Percentiles rank a stretch among this genome's conserved stretches.
Evolutionary conservation across 2,329 filamentous ascomycete genomes (phyloP).

Genomic region (Arthrobotrys sinensis): DNA sequence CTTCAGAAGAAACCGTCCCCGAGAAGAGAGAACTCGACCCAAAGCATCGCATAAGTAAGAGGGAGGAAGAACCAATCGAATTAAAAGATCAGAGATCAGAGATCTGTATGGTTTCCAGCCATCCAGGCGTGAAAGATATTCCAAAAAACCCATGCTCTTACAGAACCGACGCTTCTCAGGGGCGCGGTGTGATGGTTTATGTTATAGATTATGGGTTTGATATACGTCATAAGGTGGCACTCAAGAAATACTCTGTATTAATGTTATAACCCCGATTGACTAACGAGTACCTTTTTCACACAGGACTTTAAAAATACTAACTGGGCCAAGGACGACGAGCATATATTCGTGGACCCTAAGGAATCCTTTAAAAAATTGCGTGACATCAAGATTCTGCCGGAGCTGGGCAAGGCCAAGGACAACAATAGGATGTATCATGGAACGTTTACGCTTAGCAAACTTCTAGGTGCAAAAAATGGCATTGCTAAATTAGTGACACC

Average conservation of each 20-base stretch:
- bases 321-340: neutral
- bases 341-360: conserved; percentile 8
- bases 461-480: neutral
- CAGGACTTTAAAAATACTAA: conserved; percentile 7
- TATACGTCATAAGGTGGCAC: neutral
- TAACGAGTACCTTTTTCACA: neutral
- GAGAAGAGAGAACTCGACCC: too few species aligned
- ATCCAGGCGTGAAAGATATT: neutral
- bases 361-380: neutral
- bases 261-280: too few species aligned
- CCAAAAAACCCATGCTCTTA: neutral
- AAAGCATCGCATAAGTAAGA: neutral
- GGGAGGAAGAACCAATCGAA: neutral
- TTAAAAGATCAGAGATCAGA: neutral
- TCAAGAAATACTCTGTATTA: too few species aligned
- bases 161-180: neutral
- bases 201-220: neutral
- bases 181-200: conserved; percentile 6
- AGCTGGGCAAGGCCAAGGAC: too few species aligned
- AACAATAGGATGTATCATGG: neutral
- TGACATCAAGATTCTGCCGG: neutral
- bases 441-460: neutral
- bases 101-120: conserved; percentile 7
- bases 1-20: too few species aligned
- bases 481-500: conserved; percentile 9